phyloP scores from a whole-genome alignment of 192 early-diverging fungal genomes.

The Umbelopsis vinacea region DNA sequence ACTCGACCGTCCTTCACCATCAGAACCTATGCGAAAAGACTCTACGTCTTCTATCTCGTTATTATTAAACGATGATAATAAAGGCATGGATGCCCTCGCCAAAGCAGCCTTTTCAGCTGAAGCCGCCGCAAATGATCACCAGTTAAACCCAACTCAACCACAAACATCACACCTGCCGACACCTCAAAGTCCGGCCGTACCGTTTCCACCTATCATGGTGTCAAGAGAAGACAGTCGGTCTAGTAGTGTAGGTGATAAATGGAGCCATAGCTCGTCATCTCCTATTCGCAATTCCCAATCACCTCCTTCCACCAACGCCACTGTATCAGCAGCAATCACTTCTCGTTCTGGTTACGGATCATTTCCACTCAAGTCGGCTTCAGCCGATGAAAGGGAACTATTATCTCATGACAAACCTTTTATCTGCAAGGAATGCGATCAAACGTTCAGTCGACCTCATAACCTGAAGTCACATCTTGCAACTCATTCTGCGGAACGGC shows the following conservation, averaged over 20 bases:
- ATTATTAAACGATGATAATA: constrained; percentile 14
- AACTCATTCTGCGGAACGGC: constrained; percentile 34
- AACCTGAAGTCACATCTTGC: constrained; percentile 40
- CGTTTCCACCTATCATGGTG: constrained; percentile 16
- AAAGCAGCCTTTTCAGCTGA: constrained; percentile 16
- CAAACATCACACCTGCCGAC: neutral
- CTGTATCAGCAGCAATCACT: constrained; percentile 15
- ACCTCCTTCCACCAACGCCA: constrained; percentile 13
- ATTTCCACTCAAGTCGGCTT: constrained; percentile 20
- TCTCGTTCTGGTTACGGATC: constrained; percentile 12
- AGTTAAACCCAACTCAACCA: neutral
- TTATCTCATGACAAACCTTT: constrained; percentile 2
- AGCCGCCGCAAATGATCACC: neutral
- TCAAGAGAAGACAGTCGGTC: neutral
- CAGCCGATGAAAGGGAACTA: constrained; percentile 39
- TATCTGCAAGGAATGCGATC: constrained; percentile 29
- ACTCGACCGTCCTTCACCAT: neutral
- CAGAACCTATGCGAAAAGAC: constrained; percentile 17
- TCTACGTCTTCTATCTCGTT: constrained; percentile 13
- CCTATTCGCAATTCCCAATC: constrained; percentile 12
- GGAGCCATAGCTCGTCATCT: constrained; percentile 2
- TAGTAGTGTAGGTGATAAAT: neutral
- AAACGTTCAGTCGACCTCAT: constrained; percentile 33
- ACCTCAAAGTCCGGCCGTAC: constrained; percentile 8
- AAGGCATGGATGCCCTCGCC: neutral